Evolutionary conservation across 768 basidiomycete genomes (phyloP).

Genomic region (Pulveroboletus sp.): DNA sequence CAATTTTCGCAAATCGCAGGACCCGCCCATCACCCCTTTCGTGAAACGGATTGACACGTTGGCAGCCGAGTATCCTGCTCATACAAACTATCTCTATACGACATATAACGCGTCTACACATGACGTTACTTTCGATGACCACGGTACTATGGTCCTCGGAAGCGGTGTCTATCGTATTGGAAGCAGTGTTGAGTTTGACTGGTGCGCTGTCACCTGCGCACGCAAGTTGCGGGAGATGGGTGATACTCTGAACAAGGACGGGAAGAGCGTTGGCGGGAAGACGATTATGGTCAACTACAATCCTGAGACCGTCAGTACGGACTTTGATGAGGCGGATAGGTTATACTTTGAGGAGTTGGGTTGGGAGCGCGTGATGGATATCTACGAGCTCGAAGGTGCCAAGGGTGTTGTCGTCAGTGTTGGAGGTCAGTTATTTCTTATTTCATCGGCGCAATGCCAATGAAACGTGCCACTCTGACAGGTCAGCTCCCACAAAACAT

Average conservation of each 20-base stretch:
- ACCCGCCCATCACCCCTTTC: conserved; percentile 75
- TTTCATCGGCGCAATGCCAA: not conserved
- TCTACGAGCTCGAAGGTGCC: conserved; percentile 92
- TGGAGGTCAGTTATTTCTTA: conserved; percentile 58
- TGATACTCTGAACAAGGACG: conserved; percentile 18
- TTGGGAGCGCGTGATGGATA: conserved; percentile 98
- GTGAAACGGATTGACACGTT: conserved; percentile 99
- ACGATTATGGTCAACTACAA: conserved; percentile 99
- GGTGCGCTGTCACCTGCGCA: conserved; percentile 99
- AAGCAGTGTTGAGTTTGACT: conserved; percentile 98
- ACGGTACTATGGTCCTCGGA: conserved; percentile 99
- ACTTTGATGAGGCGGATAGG: conserved; percentile 99
- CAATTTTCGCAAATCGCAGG: conserved; percentile 76
- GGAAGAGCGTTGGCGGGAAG: conserved; percentile 42
- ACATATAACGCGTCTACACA: conserved; percentile 97
- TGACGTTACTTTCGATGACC: conserved; percentile 91
- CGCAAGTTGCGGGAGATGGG: conserved; percentile 89
- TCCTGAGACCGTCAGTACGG: conserved; percentile 98
- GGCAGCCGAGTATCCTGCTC: conserved; percentile 96
- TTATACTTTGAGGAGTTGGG: conserved; percentile 98
- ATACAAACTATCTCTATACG: conserved; percentile 99
- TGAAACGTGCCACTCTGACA: conserved; percentile 23
- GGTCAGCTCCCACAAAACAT: conserved; percentile 99
- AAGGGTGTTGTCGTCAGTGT: conserved; percentile 95
- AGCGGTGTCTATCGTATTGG: conserved; percentile 98